Evolutionary conservation across 202 grass and related monocot genomes (phyloP), one percentile per base, ranked within the genome.

Genomic region (Zoysia matrella): DNA sequence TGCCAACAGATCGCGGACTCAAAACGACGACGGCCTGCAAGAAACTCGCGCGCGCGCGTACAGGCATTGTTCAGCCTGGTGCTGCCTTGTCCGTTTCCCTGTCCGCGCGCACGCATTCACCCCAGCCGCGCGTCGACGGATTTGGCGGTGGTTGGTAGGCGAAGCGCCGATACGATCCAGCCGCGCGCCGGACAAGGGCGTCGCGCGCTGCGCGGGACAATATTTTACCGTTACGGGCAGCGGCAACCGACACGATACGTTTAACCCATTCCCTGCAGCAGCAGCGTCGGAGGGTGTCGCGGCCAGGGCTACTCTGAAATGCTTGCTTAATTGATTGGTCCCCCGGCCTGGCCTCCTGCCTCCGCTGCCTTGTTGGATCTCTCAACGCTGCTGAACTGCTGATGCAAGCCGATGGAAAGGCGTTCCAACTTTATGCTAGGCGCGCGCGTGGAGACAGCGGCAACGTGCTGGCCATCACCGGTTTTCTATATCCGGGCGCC

Each of bases 221-320:
- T 73, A 82, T 16, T 73, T 87, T 60, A 83, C 85, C 51, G 79
- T 77, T 87, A 61, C 11, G 43, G 22, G 74, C 60, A 14, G 66
- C 47, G 12, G 51, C 52, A 1, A 5, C 14, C 4, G 56, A 58
- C 65, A 55, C 40, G 5, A 50, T 69, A 40, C 5, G 36, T 58
- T 10, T 16, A 64, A 4, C 44, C 60, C 60, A 46, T 48, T 41
- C 71, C 60, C 42, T 54, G 60, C 40, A 65, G 61, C 48, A 10
- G 7, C 54, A 44, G 52, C 5, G 2, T 15, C 69, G 36, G 48
- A 45, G 6, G 10, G 49, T 30, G 57, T 82, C 47, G 36, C 56
- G 22, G 46, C 61, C 58, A 56, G 18, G 12, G 47, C 75, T 65
- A 6, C 46, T 47, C 46, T 8, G 11, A 66, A 73, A 72, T 8